These are phyloP conservation scores for Phytophthora nicotianae DNA, from an alignment of 352 stramenopile species.

Conservation along the genomic window DNA sequence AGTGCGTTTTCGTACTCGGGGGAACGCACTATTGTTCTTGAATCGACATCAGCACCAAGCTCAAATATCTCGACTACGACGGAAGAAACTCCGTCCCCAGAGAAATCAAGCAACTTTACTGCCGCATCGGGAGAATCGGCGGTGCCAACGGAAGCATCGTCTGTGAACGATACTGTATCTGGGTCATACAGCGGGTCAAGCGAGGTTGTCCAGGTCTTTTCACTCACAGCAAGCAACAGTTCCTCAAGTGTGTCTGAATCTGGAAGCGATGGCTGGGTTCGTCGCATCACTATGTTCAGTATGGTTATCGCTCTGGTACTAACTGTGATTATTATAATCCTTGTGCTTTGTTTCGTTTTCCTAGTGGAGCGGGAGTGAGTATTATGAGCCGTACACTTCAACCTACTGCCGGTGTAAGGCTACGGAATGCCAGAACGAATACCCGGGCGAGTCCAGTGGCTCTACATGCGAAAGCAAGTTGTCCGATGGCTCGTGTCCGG, in stretches of 20 bases:
- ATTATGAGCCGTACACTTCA: slow-evolving; percentile 53
- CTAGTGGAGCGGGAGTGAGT: slow-evolving; percentile 21
- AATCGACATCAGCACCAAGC: slow-evolving; percentile 3
- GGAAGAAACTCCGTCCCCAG: slow-evolving; percentile 7
- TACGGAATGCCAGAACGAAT: slow-evolving; percentile 75
- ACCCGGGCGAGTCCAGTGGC: slow-evolving; percentile 44
- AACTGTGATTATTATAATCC: slow-evolving; percentile 1
- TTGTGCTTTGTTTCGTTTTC: slow-evolving; percentile 12
- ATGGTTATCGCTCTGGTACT: slow-evolving; percentile 1
- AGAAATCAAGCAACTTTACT: slow-evolving; percentile 11
- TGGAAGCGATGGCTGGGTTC: slow-evolving; percentile 23
- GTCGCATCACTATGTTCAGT: slow-evolving; percentile 6
- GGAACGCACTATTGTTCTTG: slow-evolving; percentile 15
- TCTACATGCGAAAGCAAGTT: slow-evolving; percentile 55
- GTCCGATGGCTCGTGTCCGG: slow-evolving; percentile 55
- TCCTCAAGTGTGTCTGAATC: slow-evolving; percentile 29
- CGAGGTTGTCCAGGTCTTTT: slow-evolving; percentile 35
- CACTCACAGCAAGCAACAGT: slow-evolving; percentile 31
- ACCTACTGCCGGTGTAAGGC: slow-evolving; percentile 71
- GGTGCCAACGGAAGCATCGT: slow-evolving; percentile 27
- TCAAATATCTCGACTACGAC: slow-evolving; percentile 4
- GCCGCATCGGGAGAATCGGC: slow-evolving; percentile 1
- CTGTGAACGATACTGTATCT: slow-evolving; percentile 14
- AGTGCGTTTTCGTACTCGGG: slow-evolving; percentile 12
- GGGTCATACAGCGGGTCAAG: slow-evolving; percentile 8